Evolutionary conservation across 2,329 filamentous ascomycete species (phyloP), one percentile per base, ranked within the genome.

Genomic region (Geoglossum cookeanum): DNA sequence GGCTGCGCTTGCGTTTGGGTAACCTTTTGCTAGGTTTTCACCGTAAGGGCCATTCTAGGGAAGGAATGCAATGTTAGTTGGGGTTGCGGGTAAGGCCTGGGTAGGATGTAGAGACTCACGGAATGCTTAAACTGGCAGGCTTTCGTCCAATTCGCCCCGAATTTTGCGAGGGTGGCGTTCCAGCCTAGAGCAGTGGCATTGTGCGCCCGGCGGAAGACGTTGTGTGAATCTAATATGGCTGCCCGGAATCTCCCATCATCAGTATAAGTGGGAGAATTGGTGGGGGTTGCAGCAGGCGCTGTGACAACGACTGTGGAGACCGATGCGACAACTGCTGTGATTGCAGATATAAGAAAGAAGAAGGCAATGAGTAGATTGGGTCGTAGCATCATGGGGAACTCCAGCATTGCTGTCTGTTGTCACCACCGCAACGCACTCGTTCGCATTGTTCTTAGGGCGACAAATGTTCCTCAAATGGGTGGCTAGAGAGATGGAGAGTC

Each of bases 1-100:
- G 55, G 77, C 74, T 3, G 74, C 71, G 0, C 75, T 75, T 1
- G 75, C 77, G 64, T 83, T 80, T 0, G 71, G 60, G 65, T 80
- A 87, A 3, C 84, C 84, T 3, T 80, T 73, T 6, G 84, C 84
- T 3, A 90, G 75, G 68, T 89, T 90, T 70, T 90, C 85, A 63
- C 85, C 85, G 60, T 81, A 81, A 0, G 81, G 78, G 0, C 81
- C 81, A 57, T 75, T 75, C 72, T 75, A 32, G 9, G 32, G 32
- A 44, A 17, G 35, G 15, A n/a, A 22, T 22, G n/a, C 22, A 42
- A 33, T 29, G 35, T 56, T 27, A 55, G 3, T 22, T 29, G 8
- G 9, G 1, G 3, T n/a, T 37, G 13, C 1, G 35, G 35, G 7
- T 37, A 7, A 3, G 27, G 37, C n/a, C n/a, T 15, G 29, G n/a